phyloP scores from a whole-genome alignment of 2,329 filamentous ascomycete genomes.

The Pyricularia grisea region DNA sequence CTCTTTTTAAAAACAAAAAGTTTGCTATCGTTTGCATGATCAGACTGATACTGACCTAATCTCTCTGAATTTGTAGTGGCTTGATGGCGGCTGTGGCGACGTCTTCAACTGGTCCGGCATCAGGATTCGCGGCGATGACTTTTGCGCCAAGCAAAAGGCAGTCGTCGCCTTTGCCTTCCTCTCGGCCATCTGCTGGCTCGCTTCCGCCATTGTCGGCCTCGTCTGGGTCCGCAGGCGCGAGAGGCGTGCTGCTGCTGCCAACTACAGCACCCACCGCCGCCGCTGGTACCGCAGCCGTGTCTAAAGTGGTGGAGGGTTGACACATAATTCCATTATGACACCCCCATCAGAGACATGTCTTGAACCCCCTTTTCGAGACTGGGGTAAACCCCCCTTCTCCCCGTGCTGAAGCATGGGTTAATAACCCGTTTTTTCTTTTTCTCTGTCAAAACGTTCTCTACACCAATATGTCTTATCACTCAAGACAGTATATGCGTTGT shows the following conservation, averaged over 20 bases:
- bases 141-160: slow-evolving; percentile 63
- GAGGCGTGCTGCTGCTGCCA: slow-evolving; percentile 8
- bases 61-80: slow-evolving; percentile 18
- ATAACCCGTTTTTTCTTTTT: not conserved
- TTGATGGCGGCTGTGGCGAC: slow-evolving; percentile 40
- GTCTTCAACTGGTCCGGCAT: slow-evolving; percentile 53
- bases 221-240: slow-evolving; percentile 40
- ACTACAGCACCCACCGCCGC: slow-evolving; percentile 18
- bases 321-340: no score
- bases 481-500: not conserved
- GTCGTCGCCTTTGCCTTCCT: slow-evolving; percentile 64
- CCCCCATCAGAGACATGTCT: not conserved
- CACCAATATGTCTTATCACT: not conserved
- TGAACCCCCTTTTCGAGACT: not conserved
- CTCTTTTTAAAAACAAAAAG: no score
- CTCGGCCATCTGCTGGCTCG: slow-evolving; percentile 62
- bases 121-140: slow-evolving; percentile 30
- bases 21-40: no score
- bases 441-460: not conserved
- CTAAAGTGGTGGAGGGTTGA: slow-evolving; percentile 16
- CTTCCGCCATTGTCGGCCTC: slow-evolving; percentile 47
- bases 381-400: not conserved
- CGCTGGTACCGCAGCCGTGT: slow-evolving; percentile 33
- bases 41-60: not conserved
- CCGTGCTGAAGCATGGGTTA: not conserved